phyloP scores from a whole-genome alignment of 371 early-diverging fungal genomes.

The Mortierella sp. region DNA sequence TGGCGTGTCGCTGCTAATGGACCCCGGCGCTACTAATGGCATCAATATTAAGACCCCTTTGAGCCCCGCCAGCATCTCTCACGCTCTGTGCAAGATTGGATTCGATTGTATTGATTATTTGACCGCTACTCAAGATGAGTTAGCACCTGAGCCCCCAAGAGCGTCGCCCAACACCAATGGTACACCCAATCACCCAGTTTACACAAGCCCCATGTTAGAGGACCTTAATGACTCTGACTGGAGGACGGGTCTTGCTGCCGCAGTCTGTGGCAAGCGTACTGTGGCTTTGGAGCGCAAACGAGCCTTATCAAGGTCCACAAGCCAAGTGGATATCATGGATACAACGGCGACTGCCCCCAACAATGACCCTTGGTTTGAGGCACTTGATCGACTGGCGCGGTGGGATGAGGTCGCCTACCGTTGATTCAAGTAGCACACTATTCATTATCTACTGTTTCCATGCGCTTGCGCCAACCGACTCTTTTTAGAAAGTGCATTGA shows the following conservation, averaged over 20 bases:
- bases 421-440: neutral
- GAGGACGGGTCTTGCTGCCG: conserved; percentile 40
- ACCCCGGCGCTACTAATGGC: neutral
- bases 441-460: neutral
- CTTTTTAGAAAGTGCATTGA: too few species aligned
- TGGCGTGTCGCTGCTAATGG: neutral
- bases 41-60: conserved; percentile 11
- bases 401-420: conserved; percentile 54
- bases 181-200: neutral
- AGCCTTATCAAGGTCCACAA: conserved; percentile 36
- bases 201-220: conserved; percentile 36
- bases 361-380: conserved; percentile 41
- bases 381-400: conserved; percentile 42
- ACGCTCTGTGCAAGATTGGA: conserved; percentile 44
- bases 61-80: conserved; percentile 41
- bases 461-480: too few species aligned
- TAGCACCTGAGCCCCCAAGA: conserved; percentile 14
- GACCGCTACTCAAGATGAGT: conserved; percentile 41
- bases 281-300: conserved; percentile 49
- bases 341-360: neutral
- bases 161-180: conserved; percentile 14
- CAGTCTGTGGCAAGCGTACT: conserved; percentile 50
- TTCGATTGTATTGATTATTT: conserved; percentile 54
- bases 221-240: conserved; percentile 31
- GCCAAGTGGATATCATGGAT: conserved; percentile 27